Conservation (phyloP, 345 rosid species). For the Salix suchowensis region DNA sequence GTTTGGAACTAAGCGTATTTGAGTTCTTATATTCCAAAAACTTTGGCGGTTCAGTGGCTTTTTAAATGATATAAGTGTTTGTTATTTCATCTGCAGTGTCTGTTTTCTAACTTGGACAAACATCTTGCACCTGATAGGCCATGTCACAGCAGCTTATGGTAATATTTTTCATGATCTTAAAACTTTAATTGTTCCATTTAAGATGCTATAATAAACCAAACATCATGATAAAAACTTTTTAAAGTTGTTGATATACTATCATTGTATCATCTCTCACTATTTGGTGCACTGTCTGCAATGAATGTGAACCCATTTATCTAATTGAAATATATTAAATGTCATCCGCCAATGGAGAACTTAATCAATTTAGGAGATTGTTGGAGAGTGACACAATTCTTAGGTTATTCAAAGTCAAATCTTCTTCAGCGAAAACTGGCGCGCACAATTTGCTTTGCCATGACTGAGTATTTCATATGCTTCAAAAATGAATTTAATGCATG, state of each 20-base stretch:
- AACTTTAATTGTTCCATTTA: background rate
- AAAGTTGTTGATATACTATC: background rate
- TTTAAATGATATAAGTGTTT: slow-evolving; percentile 14
- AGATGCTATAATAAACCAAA: background rate
- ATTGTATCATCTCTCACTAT: background rate
- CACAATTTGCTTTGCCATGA: background rate
- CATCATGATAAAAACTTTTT: background rate
- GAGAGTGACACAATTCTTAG: background rate
- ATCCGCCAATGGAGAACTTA: background rate
- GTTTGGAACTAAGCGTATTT: background rate
- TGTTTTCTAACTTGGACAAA: slow-evolving; percentile 72
- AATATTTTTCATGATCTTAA: slow-evolving; percentile 14
- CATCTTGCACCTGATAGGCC: slow-evolving; percentile 83
- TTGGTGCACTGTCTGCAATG: background rate
- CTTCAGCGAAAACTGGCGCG: background rate
- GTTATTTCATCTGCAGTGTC: slow-evolving; percentile 51
- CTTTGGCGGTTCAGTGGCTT: background rate
- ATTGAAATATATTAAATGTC: background rate
- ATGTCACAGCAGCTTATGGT: slow-evolving; percentile 94
- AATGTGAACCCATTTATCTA: background rate
- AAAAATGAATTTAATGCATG: background rate
- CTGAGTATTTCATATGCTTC: background rate
- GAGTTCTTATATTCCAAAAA: background rate
- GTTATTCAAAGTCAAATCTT: background rate
- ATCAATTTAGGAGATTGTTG: background rate